These are phyloP conservation scores for Rosellinia necatrix DNA, from an alignment of 2,329 filamentous ascomycete species.

Conservation along the genomic window DNA sequence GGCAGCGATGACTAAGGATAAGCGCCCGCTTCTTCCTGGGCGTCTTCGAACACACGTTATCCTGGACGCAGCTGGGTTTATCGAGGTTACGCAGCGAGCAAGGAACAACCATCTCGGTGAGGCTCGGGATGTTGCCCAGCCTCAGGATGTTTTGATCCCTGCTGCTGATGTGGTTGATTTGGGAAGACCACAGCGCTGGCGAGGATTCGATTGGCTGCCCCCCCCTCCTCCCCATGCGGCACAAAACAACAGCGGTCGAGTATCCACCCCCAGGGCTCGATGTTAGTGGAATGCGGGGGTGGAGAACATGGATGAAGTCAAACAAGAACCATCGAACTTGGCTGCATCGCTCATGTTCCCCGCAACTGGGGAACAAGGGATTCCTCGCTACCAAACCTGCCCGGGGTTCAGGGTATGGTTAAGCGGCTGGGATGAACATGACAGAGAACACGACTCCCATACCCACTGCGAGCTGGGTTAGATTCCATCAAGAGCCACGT, in stretches of 20 bases:
- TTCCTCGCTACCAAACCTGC: too few relatives aligned
- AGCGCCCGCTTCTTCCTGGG: background rate
- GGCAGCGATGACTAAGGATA: background rate
- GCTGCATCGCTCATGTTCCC: conserved; percentile 29
- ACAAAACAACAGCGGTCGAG: background rate
- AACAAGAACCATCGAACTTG: conserved; percentile 26
- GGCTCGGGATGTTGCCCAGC: conserved; percentile 38
- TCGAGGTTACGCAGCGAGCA: conserved; percentile 11
- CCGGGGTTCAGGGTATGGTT: too few relatives aligned
- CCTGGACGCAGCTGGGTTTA: background rate
- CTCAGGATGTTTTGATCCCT: conserved; percentile 30
- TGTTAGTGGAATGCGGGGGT: conserved; percentile 37
- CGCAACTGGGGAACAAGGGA: conserved; percentile 26
- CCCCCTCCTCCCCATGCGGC: too few relatives aligned
- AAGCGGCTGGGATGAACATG: background rate
- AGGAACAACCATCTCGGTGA: conserved; percentile 31
- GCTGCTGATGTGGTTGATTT: conserved; percentile 1
- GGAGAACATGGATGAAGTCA: conserved; percentile 30
- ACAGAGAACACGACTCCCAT: too few relatives aligned
- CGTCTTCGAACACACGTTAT: background rate
- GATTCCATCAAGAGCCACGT: too few relatives aligned
- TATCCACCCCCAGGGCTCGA: conserved; percentile 5
- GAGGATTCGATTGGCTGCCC: conserved; percentile 27
- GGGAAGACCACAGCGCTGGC: conserved; percentile 2
- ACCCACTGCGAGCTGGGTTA: too few relatives aligned